phyloP scores from a whole-genome alignment of 805 yeast genomes.

The Yamadazyma sp. region DNA sequence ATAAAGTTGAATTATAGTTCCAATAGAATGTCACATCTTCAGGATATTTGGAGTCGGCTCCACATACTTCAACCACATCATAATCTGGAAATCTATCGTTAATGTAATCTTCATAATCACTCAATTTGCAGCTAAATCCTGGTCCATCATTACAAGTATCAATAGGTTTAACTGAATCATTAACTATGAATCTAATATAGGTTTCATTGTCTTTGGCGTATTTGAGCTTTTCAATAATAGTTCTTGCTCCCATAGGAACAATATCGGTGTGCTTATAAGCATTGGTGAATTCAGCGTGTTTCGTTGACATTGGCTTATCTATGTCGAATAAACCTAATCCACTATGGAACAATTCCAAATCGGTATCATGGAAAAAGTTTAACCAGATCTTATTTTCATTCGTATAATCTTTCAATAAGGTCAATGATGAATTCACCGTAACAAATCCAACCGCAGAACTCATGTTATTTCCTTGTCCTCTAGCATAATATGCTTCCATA shows the following conservation, averaged over 20 bases:
- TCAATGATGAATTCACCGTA: conserved; percentile 42
- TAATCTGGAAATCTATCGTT: conserved; percentile 17
- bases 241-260: conserved; percentile 38
- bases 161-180: conserved; percentile 39
- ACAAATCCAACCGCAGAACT: conserved; percentile 60
- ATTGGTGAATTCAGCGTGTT: neutral
- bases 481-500: conserved; percentile 52
- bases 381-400: conserved; percentile 55
- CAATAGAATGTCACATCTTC: conserved; percentile 34
- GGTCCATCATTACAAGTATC: conserved; percentile 34
- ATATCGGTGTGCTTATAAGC: conserved; percentile 12
- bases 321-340: conserved; percentile 54
- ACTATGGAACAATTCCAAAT: conserved; percentile 53
- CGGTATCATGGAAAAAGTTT: conserved; percentile 73
- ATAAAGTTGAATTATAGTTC: too few relatives aligned
- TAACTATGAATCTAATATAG: conserved; percentile 34
- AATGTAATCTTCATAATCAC: conserved; percentile 17
- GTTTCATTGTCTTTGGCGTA: conserved; percentile 19
- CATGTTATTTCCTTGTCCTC: conserved; percentile 60
- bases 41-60: conserved; percentile 15
- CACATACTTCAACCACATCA: conserved; percentile 26
- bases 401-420: conserved; percentile 37
- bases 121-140: conserved; percentile 38
- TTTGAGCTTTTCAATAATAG: conserved; percentile 28
- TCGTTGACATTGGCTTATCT: neutral